Base-by-base conservation (phyloP, 106 monocot species). In the Chionographis japonica region DNA sequence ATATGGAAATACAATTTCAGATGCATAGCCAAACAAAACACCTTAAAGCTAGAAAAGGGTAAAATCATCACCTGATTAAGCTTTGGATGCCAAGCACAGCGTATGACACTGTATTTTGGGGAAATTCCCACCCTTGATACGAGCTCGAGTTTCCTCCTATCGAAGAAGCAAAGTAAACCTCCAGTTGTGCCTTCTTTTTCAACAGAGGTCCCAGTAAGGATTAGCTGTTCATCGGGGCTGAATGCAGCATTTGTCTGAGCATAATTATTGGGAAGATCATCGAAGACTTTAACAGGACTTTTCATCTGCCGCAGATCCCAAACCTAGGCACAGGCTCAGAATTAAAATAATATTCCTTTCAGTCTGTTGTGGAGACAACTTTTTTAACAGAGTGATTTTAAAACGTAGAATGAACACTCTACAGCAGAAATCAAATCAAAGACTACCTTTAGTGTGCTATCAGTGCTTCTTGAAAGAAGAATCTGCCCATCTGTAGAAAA, bases 221-320 rank as follows among this genome's bases (percentile, higher is more conserved):
- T 85, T 16, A 98, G 72, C 66, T 90, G 90, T 60, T 93, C 98
- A 63, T 98, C 98, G 37, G 98, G 90, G 73, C 98, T 98, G 64
- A 98, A 98, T 67, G 85, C 76, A 59, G 82, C 85, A 79, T 93
- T 98, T 72, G 98, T 98, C 69, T 98, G 90, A 40, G 85, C 85
- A 83, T 98, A 98, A 73, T 90, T 43, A 62, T 98, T 98, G 58
- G 93, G 93, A 49, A 98, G 70, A 74, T 80, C 84, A 39, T 79
- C 83, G 74, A 98, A 98, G 2, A 85, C 72, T 78, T 98, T 98
- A 37, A 93, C 27, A 49, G 98, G 81, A 37, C 39, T 68, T 71
- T 73, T 87, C 83, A 79, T 88, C 72, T 93, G 86, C 42, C 90
- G 76, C 80, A 98, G 74, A 81, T 93, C 93, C 98, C 98, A 98